phyloP scores from a whole-genome alignment of 192 early-diverging fungal genomes.

The Backusella westeae region DNA sequence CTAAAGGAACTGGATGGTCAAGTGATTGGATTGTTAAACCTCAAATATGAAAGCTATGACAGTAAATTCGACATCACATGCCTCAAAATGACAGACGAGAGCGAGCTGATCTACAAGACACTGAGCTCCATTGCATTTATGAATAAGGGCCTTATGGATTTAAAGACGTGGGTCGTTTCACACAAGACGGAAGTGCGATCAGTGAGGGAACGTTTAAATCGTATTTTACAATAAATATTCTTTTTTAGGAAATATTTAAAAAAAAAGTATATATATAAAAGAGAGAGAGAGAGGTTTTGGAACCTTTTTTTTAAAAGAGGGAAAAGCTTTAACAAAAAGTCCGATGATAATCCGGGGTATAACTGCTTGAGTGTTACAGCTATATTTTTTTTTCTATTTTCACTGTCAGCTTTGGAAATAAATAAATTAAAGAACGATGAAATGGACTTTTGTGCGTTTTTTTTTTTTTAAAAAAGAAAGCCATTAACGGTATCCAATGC shows the following conservation, averaged over 20 bases:
- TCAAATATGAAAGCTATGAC: constrained; percentile 28
- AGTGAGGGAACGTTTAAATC: background rate
- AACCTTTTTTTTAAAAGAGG: too few species aligned
- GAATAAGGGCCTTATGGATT: background rate
- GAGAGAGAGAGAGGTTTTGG: too few species aligned
- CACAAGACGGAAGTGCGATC: background rate
- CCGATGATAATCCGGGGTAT: background rate
- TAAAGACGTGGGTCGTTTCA: background rate
- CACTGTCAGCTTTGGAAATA: background rate
- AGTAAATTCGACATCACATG: constrained; percentile 21
- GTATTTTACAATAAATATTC: background rate
- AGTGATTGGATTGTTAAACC: constrained; percentile 23
- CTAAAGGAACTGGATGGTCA: background rate
- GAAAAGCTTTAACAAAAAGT: too few species aligned
- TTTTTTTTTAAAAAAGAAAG: too few species aligned
- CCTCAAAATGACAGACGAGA: constrained; percentile 26
- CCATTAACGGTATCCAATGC: too few species aligned
- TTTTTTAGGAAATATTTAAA: background rate
- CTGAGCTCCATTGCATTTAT: background rate
- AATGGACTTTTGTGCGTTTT: background rate
- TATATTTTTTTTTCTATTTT: background rate
- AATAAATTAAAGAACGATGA: background rate
- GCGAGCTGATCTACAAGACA: constrained; percentile 7
- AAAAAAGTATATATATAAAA: too few species aligned
- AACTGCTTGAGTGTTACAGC: background rate